These are phyloP conservation scores for Acarospora socialis DNA, from an alignment of 2,329 filamentous ascomycete genomes.

Conservation along the genomic window DNA sequence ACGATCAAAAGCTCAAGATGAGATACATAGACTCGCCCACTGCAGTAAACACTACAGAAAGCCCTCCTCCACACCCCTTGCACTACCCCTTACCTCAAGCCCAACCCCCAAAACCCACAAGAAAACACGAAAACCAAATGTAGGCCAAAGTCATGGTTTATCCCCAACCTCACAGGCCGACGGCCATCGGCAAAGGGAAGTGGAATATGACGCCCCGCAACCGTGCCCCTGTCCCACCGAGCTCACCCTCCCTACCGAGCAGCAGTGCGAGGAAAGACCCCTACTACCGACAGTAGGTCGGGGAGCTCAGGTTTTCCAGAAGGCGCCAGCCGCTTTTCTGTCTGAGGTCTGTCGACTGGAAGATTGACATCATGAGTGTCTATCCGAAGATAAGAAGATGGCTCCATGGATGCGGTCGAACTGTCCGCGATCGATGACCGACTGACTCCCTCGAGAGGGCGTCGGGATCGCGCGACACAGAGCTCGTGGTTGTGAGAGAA, in stretches of 20 bases:
- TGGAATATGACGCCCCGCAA: slow-evolving; percentile 70
- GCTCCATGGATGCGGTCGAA: slow-evolving; percentile 71
- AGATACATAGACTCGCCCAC: no score
- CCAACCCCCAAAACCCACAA: no score
- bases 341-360: slow-evolving; percentile 97
- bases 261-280: no score
- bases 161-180: slow-evolving; percentile 81
- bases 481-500: slow-evolving; percentile 45
- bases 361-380: slow-evolving; percentile 58
- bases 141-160: slow-evolving; percentile 72
- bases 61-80: no score
- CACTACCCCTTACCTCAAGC: no score
- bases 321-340: slow-evolving; percentile 42
- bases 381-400: slow-evolving; percentile 38
- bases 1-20: no score
- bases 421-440: slow-evolving; percentile 73
- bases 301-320: slow-evolving; percentile 51
- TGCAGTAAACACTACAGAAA: no score
- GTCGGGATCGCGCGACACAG: slow-evolving; percentile 75
- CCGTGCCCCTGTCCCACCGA: slow-evolving; percentile 41
- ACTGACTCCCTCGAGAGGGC: slow-evolving; percentile 38
- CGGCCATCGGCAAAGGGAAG: slow-evolving; percentile 74
- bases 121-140: slow-evolving; percentile 41
- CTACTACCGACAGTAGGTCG: slow-evolving; percentile 22
- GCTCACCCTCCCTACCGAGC: slow-evolving; percentile 57